Evolutionary conservation across 1,284 basidiomycete genomes (phyloP).

Genomic region (Abortiporus biennis): DNA sequence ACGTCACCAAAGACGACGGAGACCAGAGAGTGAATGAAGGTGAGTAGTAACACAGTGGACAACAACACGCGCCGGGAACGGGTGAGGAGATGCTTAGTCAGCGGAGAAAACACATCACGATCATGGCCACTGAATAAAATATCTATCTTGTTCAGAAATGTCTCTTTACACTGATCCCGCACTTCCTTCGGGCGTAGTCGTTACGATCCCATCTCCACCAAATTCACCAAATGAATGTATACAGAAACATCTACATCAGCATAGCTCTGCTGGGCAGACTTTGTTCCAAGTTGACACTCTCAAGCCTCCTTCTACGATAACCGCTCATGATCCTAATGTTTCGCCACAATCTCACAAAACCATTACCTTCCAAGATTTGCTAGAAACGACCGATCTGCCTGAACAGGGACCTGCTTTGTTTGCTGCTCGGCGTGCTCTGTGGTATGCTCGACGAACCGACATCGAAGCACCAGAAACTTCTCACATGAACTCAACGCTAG

Average conservation of each 20-base stretch:
- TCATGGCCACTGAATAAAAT: too few species aligned
- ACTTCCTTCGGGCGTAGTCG: slow-evolving; percentile 14
- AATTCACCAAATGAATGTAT: slow-evolving; percentile 14
- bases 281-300: too few species aligned
- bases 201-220: slow-evolving; percentile 23
- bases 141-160: too few species aligned
- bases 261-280: too few species aligned
- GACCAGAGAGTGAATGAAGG: slow-evolving; percentile 12
- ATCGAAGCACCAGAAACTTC: slow-evolving; percentile 20
- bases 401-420: slow-evolving; percentile 60
- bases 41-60: background rate
- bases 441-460: slow-evolving; percentile 34
- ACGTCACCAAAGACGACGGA: slow-evolving; percentile 14
- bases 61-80: background rate
- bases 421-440: slow-evolving; percentile 51
- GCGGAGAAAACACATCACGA: too few species aligned
- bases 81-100: slow-evolving; percentile 15
- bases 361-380: too few species aligned
- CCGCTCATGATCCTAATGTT: too few species aligned
- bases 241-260: too few species aligned
- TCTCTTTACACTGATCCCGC: background rate
- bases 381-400: slow-evolving; percentile 42
- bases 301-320: too few species aligned
- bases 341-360: too few species aligned
- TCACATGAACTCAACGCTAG: slow-evolving; percentile 42